Evolutionary conservation across 169 alveolate genomes (phyloP), one percentile per base, ranked within the genome.

Genomic region (Perkinsus olseni): DNA sequence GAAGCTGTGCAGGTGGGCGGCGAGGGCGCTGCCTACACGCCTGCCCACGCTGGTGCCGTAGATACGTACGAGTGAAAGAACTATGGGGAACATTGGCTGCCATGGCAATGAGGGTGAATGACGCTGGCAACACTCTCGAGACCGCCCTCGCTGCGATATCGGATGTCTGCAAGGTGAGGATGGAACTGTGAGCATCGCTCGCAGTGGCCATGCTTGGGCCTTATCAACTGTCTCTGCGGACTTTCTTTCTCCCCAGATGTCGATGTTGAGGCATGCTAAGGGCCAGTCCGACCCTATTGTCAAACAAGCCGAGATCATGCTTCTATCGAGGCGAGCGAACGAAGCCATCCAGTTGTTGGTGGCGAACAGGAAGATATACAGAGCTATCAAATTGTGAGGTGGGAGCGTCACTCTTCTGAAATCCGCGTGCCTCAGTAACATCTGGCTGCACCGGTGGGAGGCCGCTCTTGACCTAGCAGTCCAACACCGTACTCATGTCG

Each of bases 131-230:
- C 93, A 96, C 97, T 24, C 98, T 97, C 38, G 98, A 97, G 94
- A 96, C 96, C 40, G 98, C 98, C 28, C 94, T 97, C 24, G 98
- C 98, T 28, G 97, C 98, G 13, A 97, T 97, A 40, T 98, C 96
- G 39, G 98, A 97, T 39, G 98, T 96, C 74, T 98, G 96, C 93
- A 97, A 97, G 93, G 98, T 97, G 11, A 94, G 96, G 11, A 40
- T 40, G 50, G 3, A 40, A 40, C 21, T 40, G 50, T 11, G 11
- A 40, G 3, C 21, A 40, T 3, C 3, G n/a, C n/a, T n/a, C n/a
- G n/a, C n/a, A n/a, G n/a, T n/a, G n/a, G n/a, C n/a, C n/a, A n/a
- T n/a, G n/a, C n/a, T n/a, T n/a, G n/a, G n/a, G n/a, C n/a, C n/a
- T n/a, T n/a, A n/a, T n/a, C n/a, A n/a, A n/a, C n/a, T n/a, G n/a